Percentiles rank a stretch among this genome's conserved stretches.
These are phyloP conservation scores for Mallotus repandus DNA, from an alignment of 441 rosid genomes.

Conservation along the genomic window DNA sequence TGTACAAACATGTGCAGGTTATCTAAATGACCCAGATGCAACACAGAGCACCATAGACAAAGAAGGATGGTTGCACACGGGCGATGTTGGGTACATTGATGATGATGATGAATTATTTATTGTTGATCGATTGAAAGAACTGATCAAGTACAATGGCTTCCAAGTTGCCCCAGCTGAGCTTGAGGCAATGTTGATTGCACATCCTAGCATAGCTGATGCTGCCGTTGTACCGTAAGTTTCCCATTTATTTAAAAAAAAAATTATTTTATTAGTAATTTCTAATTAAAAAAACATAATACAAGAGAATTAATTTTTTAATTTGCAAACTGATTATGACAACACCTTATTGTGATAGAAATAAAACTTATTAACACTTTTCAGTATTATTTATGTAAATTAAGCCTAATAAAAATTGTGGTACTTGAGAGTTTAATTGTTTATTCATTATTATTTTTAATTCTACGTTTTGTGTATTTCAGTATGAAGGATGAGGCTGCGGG, in stretches of 20 bases:
- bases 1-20: too few species aligned
- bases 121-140: constrained; percentile 74
- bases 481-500: constrained; percentile 78
- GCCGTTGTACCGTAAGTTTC: constrained; percentile 76
- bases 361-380: too few species aligned
- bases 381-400: neutral
- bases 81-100: constrained; percentile 75
- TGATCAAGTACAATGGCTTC: constrained; percentile 84
- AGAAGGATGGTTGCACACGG: constrained; percentile 83
- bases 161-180: constrained; percentile 93
- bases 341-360: too few species aligned
- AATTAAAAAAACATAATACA: too few species aligned
- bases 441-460: too few species aligned
- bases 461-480: constrained; percentile 25
- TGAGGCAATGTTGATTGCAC: constrained; percentile 73
- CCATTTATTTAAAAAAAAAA: too few species aligned
- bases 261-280: neutral
- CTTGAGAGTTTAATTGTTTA: neutral
- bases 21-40: constrained; percentile 65
- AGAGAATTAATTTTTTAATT: too few species aligned
- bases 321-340: too few species aligned
- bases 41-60: constrained; percentile 66
- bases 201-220: constrained; percentile 63
- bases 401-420: too few species aligned
- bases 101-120: constrained; percentile 81